phyloP scores from a whole-genome alignment of 331 rosid species.

The Spiraea crenata region DNA sequence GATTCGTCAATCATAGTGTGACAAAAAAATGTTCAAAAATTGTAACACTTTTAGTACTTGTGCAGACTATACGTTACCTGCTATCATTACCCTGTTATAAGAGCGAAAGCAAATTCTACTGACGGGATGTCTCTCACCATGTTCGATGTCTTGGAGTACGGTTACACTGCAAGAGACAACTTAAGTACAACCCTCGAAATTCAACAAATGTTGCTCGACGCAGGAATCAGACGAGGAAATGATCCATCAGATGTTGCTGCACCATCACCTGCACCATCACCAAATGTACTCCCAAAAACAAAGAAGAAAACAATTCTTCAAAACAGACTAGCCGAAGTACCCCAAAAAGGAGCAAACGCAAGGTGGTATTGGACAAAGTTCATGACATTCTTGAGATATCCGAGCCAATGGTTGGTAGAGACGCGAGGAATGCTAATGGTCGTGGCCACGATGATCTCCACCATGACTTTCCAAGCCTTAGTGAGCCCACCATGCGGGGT shows the following conservation, averaged over 20 bases:
- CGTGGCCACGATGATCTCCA: conserved; percentile 18
- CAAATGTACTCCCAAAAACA: no score
- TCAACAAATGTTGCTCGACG: neutral
- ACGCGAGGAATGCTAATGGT: conserved; percentile 12
- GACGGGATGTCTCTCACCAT: neutral
- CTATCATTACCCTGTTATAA: neutral
- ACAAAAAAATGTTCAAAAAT: no score
- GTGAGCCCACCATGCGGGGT: conserved; percentile 24
- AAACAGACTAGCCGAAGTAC: no score
- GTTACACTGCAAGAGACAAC: no score
- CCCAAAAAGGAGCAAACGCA: no score
- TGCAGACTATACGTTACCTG: conserved; percentile 18
- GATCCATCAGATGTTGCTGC: no score
- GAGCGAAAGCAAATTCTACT: neutral
- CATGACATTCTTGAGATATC: neutral
- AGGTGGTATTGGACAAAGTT: neutral
- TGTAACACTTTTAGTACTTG: neutral
- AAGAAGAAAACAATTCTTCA: no score
- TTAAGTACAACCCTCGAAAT: neutral
- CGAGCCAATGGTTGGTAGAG: neutral
- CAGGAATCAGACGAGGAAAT: neutral
- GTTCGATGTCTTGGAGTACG: neutral
- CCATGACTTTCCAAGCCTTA: conserved; percentile 22
- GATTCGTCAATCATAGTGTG: no score
- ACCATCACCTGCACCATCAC: no score